Percentiles rank a stretch among this genome's conserved stretches.
phyloP scores from a whole-genome alignment of 2,329 filamentous ascomycete genomes.

The Pseudomassariella vexata region DNA sequence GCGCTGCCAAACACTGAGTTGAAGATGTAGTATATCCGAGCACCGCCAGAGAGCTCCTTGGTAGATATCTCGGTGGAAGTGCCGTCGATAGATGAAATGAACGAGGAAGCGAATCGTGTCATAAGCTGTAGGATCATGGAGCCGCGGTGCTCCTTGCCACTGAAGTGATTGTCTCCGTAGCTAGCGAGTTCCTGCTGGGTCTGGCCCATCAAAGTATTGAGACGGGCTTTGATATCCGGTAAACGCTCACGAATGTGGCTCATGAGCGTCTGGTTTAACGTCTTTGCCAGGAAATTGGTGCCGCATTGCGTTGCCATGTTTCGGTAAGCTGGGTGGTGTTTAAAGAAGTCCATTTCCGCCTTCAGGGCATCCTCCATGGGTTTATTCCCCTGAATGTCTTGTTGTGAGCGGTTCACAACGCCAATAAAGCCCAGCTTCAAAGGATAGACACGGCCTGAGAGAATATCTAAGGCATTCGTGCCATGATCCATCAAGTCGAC shows the following conservation, averaged over 20 bases:
- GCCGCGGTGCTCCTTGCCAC: conserved; percentile 91
- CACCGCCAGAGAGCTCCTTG: conserved; percentile 92
- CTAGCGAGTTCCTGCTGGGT: conserved; percentile 97
- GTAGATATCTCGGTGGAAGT: conserved; percentile 98
- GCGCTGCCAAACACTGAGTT: conserved; percentile 98
- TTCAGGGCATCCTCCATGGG: conserved; percentile 88
- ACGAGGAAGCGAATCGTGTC: conserved; percentile 96
- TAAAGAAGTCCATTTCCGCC: conserved; percentile 91
- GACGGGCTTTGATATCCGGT: conserved; percentile 93
- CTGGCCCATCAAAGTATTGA: conserved; percentile 99
- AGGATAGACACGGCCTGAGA: conserved; percentile 95
- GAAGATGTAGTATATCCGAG: conserved; percentile 97
- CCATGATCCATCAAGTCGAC: conserved; percentile 98
- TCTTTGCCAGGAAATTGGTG: conserved; percentile 91
- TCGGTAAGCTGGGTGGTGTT: conserved; percentile 91
- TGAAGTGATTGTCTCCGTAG: conserved; percentile 97
- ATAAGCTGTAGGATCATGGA: conserved; percentile 94
- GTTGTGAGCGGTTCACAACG: conserved; percentile 95
- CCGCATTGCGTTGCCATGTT: conserved; percentile 93
- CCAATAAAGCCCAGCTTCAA: conserved; percentile 97
- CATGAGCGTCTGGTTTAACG: conserved; percentile 93
- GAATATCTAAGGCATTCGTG: conserved; percentile 93
- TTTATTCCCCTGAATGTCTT: conserved; percentile 95
- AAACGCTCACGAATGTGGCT: conserved; percentile 89
- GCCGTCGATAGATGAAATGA: conserved; percentile 97